Conservation (phyloP, 1,139 yeast species). For the Candida sp. region DNA sequence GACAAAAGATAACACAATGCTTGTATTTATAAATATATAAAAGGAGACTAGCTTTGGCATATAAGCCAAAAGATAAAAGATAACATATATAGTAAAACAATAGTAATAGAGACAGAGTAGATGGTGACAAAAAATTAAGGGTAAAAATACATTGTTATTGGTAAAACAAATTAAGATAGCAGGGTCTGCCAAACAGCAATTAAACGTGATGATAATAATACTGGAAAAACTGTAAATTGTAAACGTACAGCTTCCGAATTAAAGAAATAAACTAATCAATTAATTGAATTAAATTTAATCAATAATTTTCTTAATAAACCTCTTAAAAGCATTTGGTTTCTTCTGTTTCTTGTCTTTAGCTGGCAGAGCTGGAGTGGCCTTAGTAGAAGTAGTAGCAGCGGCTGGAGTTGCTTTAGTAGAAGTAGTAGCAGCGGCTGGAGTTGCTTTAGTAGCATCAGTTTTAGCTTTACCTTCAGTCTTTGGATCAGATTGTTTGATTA, state of each 20-base stretch:
- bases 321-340: conserved; percentile 13
- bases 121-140: neutral
- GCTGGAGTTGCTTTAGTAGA: conserved; percentile 6
- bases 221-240: neutral
- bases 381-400: conserved; percentile 8
- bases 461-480: conserved; percentile 5
- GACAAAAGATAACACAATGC: neutral
- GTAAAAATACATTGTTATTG: neutral
- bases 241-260: neutral
- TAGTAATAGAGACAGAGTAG: neutral
- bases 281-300: conserved; percentile 3
- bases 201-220: neutral
- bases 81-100: neutral
- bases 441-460: conserved; percentile 3
- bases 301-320: conserved; percentile 10
- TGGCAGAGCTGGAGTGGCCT: conserved; percentile 3
- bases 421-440: conserved; percentile 7
- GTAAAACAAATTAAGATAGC: neutral
- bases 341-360: conserved; percentile 10
- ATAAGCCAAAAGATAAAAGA: neutral
- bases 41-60: neutral
- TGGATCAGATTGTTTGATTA: conserved; percentile 12
- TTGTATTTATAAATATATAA: neutral
- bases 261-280: neutral
- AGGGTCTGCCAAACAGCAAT: neutral